Percentiles rank a stretch among this genome's conserved stretches.
phyloP scores from a whole-genome alignment of 2,329 filamentous ascomycete genomes.

The Penicillium sp. region DNA sequence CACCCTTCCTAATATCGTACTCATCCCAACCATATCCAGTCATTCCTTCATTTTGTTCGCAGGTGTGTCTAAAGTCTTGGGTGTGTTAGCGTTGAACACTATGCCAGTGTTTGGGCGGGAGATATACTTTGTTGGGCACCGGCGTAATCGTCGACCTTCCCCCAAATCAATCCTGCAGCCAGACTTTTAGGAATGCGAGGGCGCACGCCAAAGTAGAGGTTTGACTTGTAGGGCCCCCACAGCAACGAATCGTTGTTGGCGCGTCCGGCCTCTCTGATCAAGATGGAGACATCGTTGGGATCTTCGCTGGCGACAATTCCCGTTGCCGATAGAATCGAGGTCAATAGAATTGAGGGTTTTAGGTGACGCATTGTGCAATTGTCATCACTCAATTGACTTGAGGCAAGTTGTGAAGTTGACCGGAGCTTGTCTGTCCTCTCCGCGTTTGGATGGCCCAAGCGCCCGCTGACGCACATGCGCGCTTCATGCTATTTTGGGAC shows the following conservation, averaged over 20 bases:
- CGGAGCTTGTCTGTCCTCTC: not conserved
- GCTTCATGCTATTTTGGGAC: not conserved
- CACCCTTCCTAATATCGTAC: constrained; percentile 86
- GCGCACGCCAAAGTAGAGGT: constrained; percentile 89
- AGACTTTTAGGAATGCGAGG: constrained; percentile 80
- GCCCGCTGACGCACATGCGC: not conserved
- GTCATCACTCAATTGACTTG: constrained; percentile 20
- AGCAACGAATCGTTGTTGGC: constrained; percentile 78
- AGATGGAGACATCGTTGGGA: constrained; percentile 34
- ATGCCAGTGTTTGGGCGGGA: not conserved
- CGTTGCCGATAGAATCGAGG: constrained; percentile 30
- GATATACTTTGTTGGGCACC: constrained; percentile 73
- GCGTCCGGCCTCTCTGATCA: constrained; percentile 44
- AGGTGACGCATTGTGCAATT: constrained; percentile 32
- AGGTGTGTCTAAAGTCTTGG: constrained; percentile 84
- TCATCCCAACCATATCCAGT: constrained; percentile 97
- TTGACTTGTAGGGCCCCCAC: constrained; percentile 94
- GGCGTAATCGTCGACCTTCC: constrained; percentile 75
- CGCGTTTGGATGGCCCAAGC: not conserved
- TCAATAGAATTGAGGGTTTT: constrained; percentile 27
- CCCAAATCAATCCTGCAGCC: constrained; percentile 84
- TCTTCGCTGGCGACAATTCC: constrained; percentile 30
- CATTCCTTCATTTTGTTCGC: constrained; percentile 93
- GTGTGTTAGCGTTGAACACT: constrained; percentile 19
- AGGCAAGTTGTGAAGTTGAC: not conserved